A percentile compares a stretch with the other conserved stretches of the same genome.
Evolutionary conservation across 257 asterid genomes (phyloP).

Genomic region (Verbena officinalis): DNA sequence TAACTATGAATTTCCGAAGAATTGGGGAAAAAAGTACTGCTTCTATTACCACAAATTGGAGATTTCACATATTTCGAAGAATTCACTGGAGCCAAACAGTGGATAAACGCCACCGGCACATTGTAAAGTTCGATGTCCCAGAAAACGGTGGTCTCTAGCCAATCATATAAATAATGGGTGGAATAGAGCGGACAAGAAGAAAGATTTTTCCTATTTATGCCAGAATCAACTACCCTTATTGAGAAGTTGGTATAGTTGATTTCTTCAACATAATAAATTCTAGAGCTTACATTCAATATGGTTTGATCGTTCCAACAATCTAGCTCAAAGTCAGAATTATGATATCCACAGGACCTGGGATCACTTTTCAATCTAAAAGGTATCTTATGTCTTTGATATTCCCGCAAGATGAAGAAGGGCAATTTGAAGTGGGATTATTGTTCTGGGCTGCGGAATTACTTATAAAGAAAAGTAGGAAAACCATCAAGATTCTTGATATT

Average conservation of each 20-base stretch:
- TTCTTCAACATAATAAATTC: constrained; percentile 33
- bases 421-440: constrained; percentile 28
- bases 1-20: constrained; percentile 39
- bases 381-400: constrained; percentile 34
- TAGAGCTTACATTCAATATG: constrained; percentile 23
- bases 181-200: constrained; percentile 41
- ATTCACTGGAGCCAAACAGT: constrained; percentile 37
- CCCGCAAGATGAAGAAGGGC: constrained; percentile 52
- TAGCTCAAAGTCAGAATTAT: constrained; percentile 34
- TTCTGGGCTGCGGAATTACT: constrained; percentile 35
- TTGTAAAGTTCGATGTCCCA: neutral
- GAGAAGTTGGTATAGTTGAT: constrained; percentile 40
- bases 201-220: constrained; percentile 30
- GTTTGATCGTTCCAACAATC: constrained; percentile 48
- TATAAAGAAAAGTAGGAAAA: constrained; percentile 29
- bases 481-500: constrained; percentile 24
- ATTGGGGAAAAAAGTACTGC: constrained; percentile 26
- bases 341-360: constrained; percentile 42
- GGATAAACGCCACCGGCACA: constrained; percentile 29
- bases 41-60: constrained; percentile 47
- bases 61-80: constrained; percentile 34
- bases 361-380: constrained; percentile 36
- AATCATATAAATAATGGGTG: constrained; percentile 29
- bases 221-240: constrained; percentile 44
- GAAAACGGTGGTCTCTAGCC: constrained; percentile 25